Evolutionary conservation across 257 asterid species (phyloP), one percentile per base, ranked within the genome.

Genomic region (Nicotiana sylvestris): DNA sequence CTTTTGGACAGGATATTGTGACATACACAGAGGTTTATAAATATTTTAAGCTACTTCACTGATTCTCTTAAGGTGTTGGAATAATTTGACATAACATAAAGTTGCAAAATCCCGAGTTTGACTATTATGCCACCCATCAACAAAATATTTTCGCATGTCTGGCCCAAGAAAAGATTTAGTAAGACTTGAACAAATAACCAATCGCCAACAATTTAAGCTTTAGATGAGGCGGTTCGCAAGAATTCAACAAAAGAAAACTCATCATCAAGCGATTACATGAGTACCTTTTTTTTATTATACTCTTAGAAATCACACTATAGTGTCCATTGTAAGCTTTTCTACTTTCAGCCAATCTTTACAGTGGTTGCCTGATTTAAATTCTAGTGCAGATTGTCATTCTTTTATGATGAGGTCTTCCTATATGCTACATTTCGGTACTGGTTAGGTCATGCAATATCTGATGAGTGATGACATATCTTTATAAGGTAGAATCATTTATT

Each of bases 321-420:
- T 18, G 77, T 68, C 55, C 55, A 69, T 16, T 10, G n/a, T 37
- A n/a, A 37, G 21, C 18, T 69, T 69, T 37, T 69, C 56, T 69
- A 37, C 77, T 33, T 67, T 67, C 15, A 35, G 76, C 9, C 51
- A 32, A 33, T 67, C 51, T 33, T 16, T 33, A 67, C 49, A 66
- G 12, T 66, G 49, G 17, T 33, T 33, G 29, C 76, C 51, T 67
- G 74, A 66, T 30, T 32, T 7, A 67, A 72, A 21, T 46, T 72
- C 79, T 72, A 72, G 12, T 25, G 79, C 10, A 3, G 43, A 74
- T 49, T 74, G 79, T 25, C 79, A 74, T 74, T 46, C 79, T 74
- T 74, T 25, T 6, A 43, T 74, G 62, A 74, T n/a, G 18, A 74
- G 16, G 35, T 74, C 21, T 27, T n/a, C 62, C 25, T 25, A 25